Evolutionary conservation across 1,284 basidiomycete species (phyloP).

Genomic region (Hymenochaete sp.): DNA sequence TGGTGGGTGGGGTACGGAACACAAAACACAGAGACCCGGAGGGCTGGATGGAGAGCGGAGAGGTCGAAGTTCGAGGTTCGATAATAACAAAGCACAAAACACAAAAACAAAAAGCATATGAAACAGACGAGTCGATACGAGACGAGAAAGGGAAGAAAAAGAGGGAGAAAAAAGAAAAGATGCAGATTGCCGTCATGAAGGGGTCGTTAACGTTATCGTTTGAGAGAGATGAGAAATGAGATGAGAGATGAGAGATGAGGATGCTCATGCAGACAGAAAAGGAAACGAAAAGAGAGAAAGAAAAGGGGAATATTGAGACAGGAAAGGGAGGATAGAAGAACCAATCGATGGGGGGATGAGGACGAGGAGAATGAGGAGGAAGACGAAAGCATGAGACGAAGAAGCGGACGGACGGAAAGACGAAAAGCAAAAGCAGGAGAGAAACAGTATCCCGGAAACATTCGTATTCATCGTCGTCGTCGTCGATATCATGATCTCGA

Average conservation of each 20-base stretch:
- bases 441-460: background rate
- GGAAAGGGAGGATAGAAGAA: background rate
- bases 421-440: background rate
- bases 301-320: background rate
- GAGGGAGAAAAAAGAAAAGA: slow-evolving; percentile 12
- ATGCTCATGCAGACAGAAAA: background rate
- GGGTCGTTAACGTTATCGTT: background rate
- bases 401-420: slow-evolving; percentile 6
- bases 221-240: background rate
- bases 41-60: background rate
- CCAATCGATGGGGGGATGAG: background rate
- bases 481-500: background rate
- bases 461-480: background rate
- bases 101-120: too few relatives aligned
- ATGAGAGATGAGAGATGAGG: slow-evolving; percentile 3
- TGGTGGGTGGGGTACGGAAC: too few relatives aligned
- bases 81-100: too few relatives aligned
- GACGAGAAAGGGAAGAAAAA: background rate
- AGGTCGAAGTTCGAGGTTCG: slow-evolving; percentile 1
- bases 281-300: background rate
- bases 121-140: background rate
- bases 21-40: too few relatives aligned
- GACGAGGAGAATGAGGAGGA: slow-evolving; percentile 13
- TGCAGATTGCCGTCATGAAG: too few relatives aligned
- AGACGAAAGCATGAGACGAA: too few relatives aligned